Evolutionary conservation across 2,329 filamentous ascomycete species (phyloP).

Genomic region (Didymella pinodella): DNA sequence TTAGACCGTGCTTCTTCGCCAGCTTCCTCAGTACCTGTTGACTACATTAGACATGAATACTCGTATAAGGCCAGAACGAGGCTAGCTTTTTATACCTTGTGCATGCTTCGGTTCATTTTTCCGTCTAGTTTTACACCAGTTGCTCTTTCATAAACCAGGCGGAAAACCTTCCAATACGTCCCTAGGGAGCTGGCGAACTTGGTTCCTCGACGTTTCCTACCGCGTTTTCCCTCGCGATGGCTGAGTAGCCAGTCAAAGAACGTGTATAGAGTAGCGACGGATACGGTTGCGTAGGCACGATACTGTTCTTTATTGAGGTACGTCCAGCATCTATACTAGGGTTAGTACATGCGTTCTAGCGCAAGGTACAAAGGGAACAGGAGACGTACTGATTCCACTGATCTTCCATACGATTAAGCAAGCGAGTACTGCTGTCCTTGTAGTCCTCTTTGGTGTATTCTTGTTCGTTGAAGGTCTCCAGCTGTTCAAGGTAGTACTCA

Average conservation of each 20-base stretch:
- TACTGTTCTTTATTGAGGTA: constrained; percentile 20
- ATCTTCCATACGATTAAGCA: constrained; percentile 29
- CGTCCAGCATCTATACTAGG: constrained; percentile 22
- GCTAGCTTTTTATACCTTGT: constrained; percentile 12
- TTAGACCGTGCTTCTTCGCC: constrained; percentile 27
- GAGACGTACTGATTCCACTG: constrained; percentile 30
- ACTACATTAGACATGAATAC: constrained; percentile 14
- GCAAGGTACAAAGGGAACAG: constrained; percentile 9
- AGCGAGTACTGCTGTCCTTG: constrained; percentile 26
- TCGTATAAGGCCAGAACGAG: neutral
- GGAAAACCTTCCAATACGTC: constrained; percentile 30
- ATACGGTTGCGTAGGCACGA: constrained; percentile 1
- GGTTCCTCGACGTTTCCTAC: constrained; percentile 23
- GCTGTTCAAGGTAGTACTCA: constrained; percentile 28
- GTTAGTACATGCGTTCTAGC: constrained; percentile 20
- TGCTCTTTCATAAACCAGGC: constrained; percentile 27
- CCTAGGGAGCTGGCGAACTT: constrained; percentile 25
- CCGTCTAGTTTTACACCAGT: no score
- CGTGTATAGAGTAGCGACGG: constrained; percentile 16
- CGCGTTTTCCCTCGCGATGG: constrained; percentile 15
- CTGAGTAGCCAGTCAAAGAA: constrained; percentile 29
- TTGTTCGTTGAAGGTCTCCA: constrained; percentile 24
- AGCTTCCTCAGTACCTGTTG: constrained; percentile 21
- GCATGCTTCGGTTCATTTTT: no score
- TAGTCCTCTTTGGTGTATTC: constrained; percentile 32